Conservation (phyloP, 192 early-diverging fungal genomes). For the Pecoramyces ruminantium region DNA sequence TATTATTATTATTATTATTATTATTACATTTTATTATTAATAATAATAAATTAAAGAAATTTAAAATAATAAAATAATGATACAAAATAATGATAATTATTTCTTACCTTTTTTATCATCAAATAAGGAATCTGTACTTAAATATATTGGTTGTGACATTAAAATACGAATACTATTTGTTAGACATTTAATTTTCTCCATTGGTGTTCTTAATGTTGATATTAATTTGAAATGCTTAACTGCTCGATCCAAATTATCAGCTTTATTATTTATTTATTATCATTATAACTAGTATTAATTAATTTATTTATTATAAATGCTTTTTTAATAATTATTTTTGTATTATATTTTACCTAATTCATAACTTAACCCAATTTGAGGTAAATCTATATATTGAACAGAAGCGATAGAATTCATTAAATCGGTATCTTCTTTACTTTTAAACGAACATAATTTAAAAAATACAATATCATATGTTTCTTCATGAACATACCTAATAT, state of each 20-base stretch:
- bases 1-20: no score
- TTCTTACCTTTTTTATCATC: background rate
- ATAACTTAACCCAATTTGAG: background rate
- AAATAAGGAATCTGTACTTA: background rate
- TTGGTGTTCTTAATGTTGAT: background rate
- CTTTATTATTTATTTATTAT: background rate
- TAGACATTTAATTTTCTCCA: background rate
- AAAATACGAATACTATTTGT: background rate
- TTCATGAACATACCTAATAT: background rate
- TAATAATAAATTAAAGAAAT: no score
- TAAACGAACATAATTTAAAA: background rate
- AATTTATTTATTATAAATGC: no score
- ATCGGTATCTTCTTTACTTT: background rate
- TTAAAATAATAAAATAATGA: no score
- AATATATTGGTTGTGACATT: background rate
- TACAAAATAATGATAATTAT: no score
- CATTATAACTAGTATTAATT: no score
- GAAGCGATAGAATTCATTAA: background rate
- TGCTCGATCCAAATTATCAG: background rate
- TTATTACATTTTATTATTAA: no score
- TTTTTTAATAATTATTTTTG: background rate
- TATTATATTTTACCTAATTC: background rate
- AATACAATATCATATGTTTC: background rate
- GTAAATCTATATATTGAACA: background rate
- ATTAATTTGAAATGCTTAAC: background rate